These are phyloP conservation scores for Botrytis pseudocinerea DNA, from an alignment of 2,329 filamentous ascomycete genomes.

Conservation along the genomic window DNA sequence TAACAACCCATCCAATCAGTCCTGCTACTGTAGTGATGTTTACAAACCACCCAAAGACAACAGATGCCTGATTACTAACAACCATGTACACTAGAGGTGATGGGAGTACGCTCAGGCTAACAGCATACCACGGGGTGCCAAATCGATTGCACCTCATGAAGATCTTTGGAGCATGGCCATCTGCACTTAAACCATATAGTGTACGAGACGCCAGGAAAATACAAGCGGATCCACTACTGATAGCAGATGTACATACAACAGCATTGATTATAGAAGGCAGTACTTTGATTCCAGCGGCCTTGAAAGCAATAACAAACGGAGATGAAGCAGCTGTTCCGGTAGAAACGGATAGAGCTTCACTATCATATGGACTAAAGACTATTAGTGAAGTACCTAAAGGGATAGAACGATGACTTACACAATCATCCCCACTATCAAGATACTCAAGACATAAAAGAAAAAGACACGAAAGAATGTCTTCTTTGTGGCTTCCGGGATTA, in stretches of 20 bases:
- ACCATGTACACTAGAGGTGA: conserved; percentile 72
- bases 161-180: conserved; percentile 53
- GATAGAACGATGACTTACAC: conserved; percentile 41
- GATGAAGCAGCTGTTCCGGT: conserved; percentile 50
- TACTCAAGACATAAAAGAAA: conserved; percentile 49
- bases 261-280: conserved; percentile 76
- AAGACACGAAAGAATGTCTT: conserved; percentile 57
- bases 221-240: conserved; percentile 23
- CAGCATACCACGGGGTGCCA: conserved; percentile 57
- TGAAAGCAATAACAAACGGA: conserved; percentile 73
- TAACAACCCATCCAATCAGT: conserved; percentile 63
- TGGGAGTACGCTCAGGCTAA: conserved; percentile 55
- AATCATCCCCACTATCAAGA: conserved; percentile 53
- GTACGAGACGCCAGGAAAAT: conserved; percentile 45
- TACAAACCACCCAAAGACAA: conserved; percentile 68
- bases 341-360: conserved; percentile 46
- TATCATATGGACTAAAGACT: conserved; percentile 57
- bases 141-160: conserved; percentile 57
- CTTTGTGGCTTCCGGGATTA: conserved; percentile 53
- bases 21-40: conserved; percentile 63
- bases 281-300: conserved; percentile 64
- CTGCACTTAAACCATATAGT: conserved; percentile 61
- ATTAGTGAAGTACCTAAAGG: conserved; percentile 45
- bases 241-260: conserved; percentile 60
- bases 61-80: conserved; percentile 55